These are phyloP conservation scores for Acacia acuminata DNA, from an alignment of 306 rosid genomes.

Conservation along the genomic window DNA sequence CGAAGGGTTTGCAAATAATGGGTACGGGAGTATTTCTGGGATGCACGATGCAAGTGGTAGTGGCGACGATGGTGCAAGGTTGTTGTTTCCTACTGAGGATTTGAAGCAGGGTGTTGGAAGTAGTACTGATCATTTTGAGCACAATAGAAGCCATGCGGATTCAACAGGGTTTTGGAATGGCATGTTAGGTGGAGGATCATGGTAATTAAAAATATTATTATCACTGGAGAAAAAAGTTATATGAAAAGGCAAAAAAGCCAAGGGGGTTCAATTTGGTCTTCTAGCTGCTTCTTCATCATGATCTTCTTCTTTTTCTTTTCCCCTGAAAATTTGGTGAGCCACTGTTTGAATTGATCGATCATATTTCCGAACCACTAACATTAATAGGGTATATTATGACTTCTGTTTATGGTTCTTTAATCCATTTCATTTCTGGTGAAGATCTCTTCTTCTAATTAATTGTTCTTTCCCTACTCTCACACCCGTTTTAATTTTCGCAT, in stretches of 20 bases:
- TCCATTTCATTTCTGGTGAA: conserved; percentile 16
- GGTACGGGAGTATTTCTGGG: conserved; percentile 59
- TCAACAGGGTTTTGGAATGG: conserved; percentile 86
- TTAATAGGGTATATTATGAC: conserved; percentile 52
- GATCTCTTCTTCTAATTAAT: not conserved
- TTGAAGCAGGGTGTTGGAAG: conserved; percentile 62
- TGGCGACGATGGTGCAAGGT: conserved; percentile 53
- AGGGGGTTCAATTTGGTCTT: conserved; percentile 22
- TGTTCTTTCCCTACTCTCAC: not conserved
- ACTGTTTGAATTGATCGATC: conserved; percentile 46
- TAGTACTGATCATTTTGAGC: conserved; percentile 48
- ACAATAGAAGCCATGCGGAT: conserved; percentile 58
- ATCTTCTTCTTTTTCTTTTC: not conserved
- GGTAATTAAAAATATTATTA: conserved; percentile 48
- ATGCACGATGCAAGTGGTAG: conserved; percentile 41
- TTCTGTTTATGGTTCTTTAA: conserved; percentile 28
- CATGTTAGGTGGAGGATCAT: conserved; percentile 90
- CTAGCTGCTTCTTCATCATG: conserved; percentile 3
- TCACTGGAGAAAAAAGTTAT: not conserved
- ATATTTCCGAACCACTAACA: conserved; percentile 47
- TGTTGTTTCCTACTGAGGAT: conserved; percentile 77
- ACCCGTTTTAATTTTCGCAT: conserved; percentile 6
- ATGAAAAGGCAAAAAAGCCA: not conserved
- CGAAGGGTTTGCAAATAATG: conserved; percentile 74
- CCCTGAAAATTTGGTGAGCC: conserved; percentile 33